A percentile compares a stretch with the other conserved stretches of the same genome.
phyloP scores from a whole-genome alignment of 2,329 filamentous ascomycete genomes.

The Ceratocystis albifundus region DNA sequence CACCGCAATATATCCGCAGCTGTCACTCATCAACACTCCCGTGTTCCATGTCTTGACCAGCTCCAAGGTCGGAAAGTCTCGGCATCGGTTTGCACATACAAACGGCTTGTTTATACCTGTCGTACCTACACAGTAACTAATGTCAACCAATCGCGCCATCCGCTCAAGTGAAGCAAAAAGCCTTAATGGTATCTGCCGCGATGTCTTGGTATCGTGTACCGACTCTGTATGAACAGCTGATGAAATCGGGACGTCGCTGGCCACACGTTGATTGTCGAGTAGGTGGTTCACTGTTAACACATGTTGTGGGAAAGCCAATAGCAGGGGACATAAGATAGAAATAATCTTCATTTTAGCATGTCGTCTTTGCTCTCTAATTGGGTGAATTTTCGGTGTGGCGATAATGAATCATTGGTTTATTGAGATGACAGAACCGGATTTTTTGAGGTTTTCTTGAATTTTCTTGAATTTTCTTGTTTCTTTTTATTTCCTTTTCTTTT shows the following conservation, averaged over 20 bases:
- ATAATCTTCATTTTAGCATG: constrained; percentile 16
- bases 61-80: constrained; percentile 68
- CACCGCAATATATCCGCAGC: constrained; percentile 87
- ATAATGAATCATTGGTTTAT: background rate
- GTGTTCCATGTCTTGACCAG: constrained; percentile 84
- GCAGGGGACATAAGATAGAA: constrained; percentile 6
- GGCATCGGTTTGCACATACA: constrained; percentile 69
- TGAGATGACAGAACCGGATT: no score
- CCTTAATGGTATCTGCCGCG: constrained; percentile 33
- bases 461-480: no score
- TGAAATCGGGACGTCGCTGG: background rate
- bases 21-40: constrained; percentile 73
- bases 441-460: no score
- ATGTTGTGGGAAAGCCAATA: constrained; percentile 10
- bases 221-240: background rate
- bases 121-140: constrained; percentile 82
- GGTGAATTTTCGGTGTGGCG: background rate
- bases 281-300: constrained; percentile 7
- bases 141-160: constrained; percentile 81
- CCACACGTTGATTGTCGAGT: constrained; percentile 3
- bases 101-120: constrained; percentile 78
- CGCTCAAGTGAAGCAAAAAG: constrained; percentile 79
- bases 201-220: background rate
- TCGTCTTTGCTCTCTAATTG: background rate
- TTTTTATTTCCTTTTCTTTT: no score